phyloP scores from a whole-genome alignment of 768 basidiomycete species.

The Gymnopilus dilepis region DNA sequence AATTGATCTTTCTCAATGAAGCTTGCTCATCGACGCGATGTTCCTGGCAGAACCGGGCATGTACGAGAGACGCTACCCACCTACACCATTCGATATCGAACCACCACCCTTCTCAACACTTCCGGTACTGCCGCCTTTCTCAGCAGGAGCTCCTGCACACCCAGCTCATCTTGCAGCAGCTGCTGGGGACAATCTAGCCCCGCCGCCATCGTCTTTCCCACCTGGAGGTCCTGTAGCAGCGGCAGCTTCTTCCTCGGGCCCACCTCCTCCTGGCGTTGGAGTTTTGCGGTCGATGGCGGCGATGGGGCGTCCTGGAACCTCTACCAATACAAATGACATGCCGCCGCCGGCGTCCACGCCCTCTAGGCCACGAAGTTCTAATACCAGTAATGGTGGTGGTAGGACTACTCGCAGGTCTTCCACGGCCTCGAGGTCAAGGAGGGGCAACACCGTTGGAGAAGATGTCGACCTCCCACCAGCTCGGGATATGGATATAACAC shows the following conservation, averaged over 20 bases:
- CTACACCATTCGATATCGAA: neutral
- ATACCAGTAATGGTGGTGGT: neutral
- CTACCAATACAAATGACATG: neutral
- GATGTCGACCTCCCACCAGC: neutral
- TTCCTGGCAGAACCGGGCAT: constrained; percentile 30
- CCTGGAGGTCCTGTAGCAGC: neutral
- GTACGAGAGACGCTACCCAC: constrained; percentile 30
- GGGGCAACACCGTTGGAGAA: neutral
- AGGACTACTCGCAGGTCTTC: neutral
- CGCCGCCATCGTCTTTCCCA: neutral
- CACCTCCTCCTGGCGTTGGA: neutral
- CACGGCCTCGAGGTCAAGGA: neutral
- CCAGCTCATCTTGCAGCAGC: neutral
- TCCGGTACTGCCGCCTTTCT: neutral
- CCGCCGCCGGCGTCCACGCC: neutral
- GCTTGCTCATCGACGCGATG: constrained; percentile 45
- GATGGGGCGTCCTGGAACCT: neutral
- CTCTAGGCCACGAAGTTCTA: neutral
- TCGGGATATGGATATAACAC: neutral
- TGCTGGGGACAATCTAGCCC: neutral
- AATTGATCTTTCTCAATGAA: constrained; percentile 14
- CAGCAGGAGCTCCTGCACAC: neutral
- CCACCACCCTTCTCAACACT: too few relatives aligned
- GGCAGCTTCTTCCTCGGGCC: neutral
- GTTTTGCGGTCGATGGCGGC: neutral